Conservation (phyloP, 2,329 filamentous ascomycete genomes). For the Xylariaceae sp. region DNA sequence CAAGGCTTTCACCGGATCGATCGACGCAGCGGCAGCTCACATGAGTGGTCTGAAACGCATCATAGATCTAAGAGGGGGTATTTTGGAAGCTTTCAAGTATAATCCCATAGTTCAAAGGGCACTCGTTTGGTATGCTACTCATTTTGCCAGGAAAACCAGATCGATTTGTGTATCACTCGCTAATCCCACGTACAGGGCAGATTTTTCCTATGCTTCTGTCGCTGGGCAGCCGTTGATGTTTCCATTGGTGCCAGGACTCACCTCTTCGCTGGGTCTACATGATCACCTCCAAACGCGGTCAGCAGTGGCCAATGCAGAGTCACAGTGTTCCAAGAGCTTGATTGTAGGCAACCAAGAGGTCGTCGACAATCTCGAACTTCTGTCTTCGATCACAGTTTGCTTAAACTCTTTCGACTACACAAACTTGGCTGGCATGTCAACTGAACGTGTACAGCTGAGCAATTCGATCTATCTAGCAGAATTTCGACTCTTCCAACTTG, state of each 20-base stretch:
- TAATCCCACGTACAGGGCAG: slow-evolving; percentile 27
- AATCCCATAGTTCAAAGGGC: slow-evolving; percentile 32
- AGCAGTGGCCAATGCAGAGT: slow-evolving; percentile 18
- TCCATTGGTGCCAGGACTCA: slow-evolving; percentile 30
- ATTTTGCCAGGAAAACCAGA: neutral
- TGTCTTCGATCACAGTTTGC: slow-evolving; percentile 30
- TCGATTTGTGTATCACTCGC: neutral
- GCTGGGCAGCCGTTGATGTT: slow-evolving; percentile 29
- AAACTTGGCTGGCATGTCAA: slow-evolving; percentile 28
- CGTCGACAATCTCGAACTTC: slow-evolving; percentile 29
- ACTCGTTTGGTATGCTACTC: slow-evolving; percentile 28
- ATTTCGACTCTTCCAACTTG: slow-evolving; percentile 31
- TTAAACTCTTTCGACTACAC: slow-evolving; percentile 33
- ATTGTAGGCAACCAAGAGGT: slow-evolving; percentile 27
- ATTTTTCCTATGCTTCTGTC: slow-evolving; percentile 34
- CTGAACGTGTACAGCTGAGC: slow-evolving; percentile 30
- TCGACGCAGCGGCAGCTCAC: slow-evolving; percentile 30
- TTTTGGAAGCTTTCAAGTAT: slow-evolving; percentile 31
- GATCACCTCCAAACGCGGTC: slow-evolving; percentile 28
- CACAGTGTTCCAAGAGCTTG: slow-evolving; percentile 18
- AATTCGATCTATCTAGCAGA: slow-evolving; percentile 33
- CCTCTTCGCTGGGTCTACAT: slow-evolving; percentile 27
- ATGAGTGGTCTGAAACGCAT: slow-evolving; percentile 33
- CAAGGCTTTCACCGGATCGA: slow-evolving; percentile 31
- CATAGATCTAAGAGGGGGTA: slow-evolving; percentile 32